Evolutionary conservation across 2,329 filamentous ascomycete species (phyloP).

Genomic region (Fusarium equiseti): DNA sequence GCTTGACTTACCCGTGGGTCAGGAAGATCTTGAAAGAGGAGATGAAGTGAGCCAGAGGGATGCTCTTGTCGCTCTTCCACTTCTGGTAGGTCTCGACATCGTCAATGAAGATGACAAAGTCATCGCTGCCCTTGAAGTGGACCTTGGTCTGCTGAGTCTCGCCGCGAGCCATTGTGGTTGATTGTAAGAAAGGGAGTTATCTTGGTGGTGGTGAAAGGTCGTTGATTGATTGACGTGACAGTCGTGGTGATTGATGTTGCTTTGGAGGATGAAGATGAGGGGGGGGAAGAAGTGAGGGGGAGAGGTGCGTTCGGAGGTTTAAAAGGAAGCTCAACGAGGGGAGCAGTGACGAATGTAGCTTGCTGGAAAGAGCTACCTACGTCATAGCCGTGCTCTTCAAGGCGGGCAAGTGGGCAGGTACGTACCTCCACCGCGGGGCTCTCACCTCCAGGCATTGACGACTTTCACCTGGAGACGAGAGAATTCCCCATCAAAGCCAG

Average conservation of each 20-base stretch:
- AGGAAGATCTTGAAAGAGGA: conserved; percentile 90
- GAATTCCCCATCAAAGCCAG: conserved; percentile 11
- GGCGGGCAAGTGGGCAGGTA: conserved; percentile 24
- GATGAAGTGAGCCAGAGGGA: conserved; percentile 87
- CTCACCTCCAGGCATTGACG: not conserved
- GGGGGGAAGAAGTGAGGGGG: conserved; percentile 18
- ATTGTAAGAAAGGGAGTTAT: conserved; percentile 31
- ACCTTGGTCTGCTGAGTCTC: conserved; percentile 80
- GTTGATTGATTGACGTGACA: conserved; percentile 12
- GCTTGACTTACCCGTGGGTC: conserved; percentile 81
- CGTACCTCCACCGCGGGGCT: conserved; percentile 35
- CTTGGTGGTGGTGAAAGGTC: conserved; percentile 29
- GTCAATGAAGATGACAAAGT: conserved; percentile 71
- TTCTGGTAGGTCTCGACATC: conserved; percentile 75
- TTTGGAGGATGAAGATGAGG: conserved; percentile 29
- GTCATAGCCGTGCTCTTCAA: conserved; percentile 40
- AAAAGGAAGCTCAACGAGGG: conserved; percentile 42
- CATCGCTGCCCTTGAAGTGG: conserved; percentile 82
- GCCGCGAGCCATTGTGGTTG: conserved; percentile 74
- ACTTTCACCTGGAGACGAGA: not conserved
- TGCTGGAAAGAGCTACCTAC: conserved; percentile 42
- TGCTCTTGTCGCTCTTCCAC: conserved; percentile 83
- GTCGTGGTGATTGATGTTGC: conserved; percentile 19
- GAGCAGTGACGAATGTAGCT: conserved; percentile 43
- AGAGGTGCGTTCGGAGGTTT: conserved; percentile 33